Conservation (phyloP, 768 basidiomycete species). For the Hemileccinum rubropunctum region DNA sequence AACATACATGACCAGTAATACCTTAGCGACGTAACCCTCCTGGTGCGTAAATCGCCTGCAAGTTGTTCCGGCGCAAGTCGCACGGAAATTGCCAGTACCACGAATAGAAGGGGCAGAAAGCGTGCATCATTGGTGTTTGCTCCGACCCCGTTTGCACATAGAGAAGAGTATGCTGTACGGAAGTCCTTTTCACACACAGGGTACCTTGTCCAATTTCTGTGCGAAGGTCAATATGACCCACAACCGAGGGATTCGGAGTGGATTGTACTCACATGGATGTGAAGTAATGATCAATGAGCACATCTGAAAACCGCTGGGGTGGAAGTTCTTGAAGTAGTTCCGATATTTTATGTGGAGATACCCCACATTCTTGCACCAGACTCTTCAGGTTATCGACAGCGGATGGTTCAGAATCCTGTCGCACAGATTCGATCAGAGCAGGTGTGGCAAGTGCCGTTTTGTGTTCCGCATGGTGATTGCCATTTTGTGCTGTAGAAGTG, state of each 20-base stretch:
- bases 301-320: constrained; percentile 68
- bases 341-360: constrained; percentile 84
- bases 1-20: constrained; percentile 95
- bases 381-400: constrained; percentile 83
- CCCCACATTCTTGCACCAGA: constrained; percentile 89
- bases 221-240: constrained; percentile 1
- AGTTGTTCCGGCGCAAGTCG: constrained; percentile 83
- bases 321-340: constrained; percentile 90
- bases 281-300: constrained; percentile 83
- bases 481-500: constrained; percentile 18
- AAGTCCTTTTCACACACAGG: constrained; percentile 87
- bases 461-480: constrained; percentile 24
- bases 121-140: constrained; percentile 75
- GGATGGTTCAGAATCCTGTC: constrained; percentile 41
- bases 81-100: constrained; percentile 85
- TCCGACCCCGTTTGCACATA: constrained; percentile 58
- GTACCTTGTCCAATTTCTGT: constrained; percentile 91
- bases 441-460: constrained; percentile 29
- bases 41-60: constrained; percentile 71
- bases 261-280: constrained; percentile 53
- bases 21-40: constrained; percentile 77
- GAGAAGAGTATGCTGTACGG: constrained; percentile 63
- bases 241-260: background rate
- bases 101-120: constrained; percentile 90
- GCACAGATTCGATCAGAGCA: constrained; percentile 40